phyloP scores from a whole-genome alignment of 345 rosid genomes.

The Gossypium australe region DNA sequence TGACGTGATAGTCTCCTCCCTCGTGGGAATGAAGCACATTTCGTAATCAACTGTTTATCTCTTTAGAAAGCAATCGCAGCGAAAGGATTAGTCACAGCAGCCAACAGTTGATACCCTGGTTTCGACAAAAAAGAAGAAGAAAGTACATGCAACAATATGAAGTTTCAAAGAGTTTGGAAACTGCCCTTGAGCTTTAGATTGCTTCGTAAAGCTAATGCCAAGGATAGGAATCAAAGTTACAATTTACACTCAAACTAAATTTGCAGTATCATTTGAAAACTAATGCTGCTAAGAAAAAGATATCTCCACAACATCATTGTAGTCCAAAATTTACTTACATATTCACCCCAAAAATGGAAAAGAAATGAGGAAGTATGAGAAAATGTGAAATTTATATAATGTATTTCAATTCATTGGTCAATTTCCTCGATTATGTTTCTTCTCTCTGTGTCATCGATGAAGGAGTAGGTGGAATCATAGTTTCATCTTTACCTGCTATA shows the following conservation, averaged over 20 bases:
- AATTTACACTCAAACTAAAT: not conserved
- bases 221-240: not conserved
- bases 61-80: no score
- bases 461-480: constrained; percentile 65
- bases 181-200: not conserved
- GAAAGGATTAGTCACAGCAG: no score
- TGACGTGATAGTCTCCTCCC: no score
- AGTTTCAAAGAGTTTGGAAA: not conserved
- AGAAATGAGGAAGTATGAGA: not conserved
- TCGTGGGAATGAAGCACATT: no score
- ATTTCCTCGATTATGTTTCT: constrained; percentile 21
- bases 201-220: not conserved
- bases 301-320: not conserved
- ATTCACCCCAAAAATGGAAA: not conserved
- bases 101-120: no score
- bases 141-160: not conserved
- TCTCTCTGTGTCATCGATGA: constrained; percentile 42
- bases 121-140: no score
- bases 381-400: no score
- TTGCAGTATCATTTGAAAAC: not conserved
- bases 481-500: constrained; percentile 35
- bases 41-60: no score
- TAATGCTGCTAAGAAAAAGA: not conserved
- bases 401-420: not conserved
- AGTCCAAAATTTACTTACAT: not conserved